Evolutionary conservation across 176 grass and related monocot genomes (phyloP), one percentile per base, ranked within the genome.

Genomic region (Zizania latifolia): DNA sequence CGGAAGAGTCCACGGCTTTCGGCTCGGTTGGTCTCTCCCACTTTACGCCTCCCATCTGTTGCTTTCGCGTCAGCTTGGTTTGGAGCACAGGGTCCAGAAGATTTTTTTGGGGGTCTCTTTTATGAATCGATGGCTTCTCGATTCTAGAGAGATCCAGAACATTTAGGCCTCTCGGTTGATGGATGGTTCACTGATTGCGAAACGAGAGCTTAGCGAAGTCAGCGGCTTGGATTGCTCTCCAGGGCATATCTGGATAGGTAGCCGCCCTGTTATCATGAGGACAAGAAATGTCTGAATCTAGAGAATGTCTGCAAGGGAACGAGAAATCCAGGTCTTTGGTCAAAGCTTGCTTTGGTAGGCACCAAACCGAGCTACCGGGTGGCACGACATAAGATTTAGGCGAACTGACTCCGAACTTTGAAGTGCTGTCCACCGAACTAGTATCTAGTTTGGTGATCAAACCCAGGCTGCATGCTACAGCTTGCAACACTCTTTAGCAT

Each of bases 1-100:
- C 23, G n/a, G 15, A 46, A 40, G 66, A 66, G 19, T 59, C 79
- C 51, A 72, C 78, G 19, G 34, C 67, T 81, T 71, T 72, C 78
- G 44, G 44, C 23, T n/a, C 17, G 54, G 28, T 35, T 78, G 23
- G 31, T 28, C 39, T 30, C 38, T 6, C 40, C 76, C 46, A 10
- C 50, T 68, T 51, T 38, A 14, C 44, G 71, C 21, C 61, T 35
- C n/a, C n/a, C n/a, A n/a, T 57, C 7, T 35, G 65, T 19, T 40
- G 36, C 67, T 86, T 80, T 48, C 72, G 8, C 4, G 48, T 39
- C 39, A 37, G 23, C 58, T 58, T 22, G 48, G 48, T n/a, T 57
- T 6, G 28, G 48, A 23, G 23, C 56, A 11, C 40, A 68, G 7
- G 34, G n/a, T 9, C 66, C 23, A n/a, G 14, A 74, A 80, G 58